Evolutionary conservation across 768 basidiomycete species (phyloP).

Genomic region (Podaxis sp.): DNA sequence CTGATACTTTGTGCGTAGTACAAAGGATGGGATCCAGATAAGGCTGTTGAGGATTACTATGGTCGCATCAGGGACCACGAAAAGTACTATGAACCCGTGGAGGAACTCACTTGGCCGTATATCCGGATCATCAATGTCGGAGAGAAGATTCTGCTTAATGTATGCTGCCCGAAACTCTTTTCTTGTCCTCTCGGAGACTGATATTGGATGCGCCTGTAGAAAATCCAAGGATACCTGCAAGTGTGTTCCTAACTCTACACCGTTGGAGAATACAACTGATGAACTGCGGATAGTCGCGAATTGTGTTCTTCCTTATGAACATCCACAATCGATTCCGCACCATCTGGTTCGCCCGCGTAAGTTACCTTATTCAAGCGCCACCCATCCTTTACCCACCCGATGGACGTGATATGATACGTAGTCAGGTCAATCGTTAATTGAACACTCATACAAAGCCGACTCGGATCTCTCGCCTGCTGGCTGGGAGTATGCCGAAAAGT

Average conservation of each 20-base stretch:
- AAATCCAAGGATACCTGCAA: conserved; percentile 87
- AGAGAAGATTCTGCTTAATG: conserved; percentile 94
- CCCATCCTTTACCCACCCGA: not conserved
- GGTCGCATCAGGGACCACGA: conserved; percentile 86
- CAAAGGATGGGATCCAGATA: conserved; percentile 87
- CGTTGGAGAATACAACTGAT: not conserved
- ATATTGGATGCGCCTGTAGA: conserved; percentile 33
- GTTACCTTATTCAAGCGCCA: conserved; percentile 23
- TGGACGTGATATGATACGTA: conserved; percentile 26
- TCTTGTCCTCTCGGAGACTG: not conserved
- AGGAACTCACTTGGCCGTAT: conserved; percentile 88
- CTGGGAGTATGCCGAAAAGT: conserved; percentile 89
- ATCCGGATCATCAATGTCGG: conserved; percentile 97
- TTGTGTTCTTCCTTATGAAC: conserved; percentile 99
- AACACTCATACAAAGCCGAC: conserved; percentile 98
- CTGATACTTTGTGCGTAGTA: conserved; percentile 52
- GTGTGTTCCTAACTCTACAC: conserved; percentile 30
- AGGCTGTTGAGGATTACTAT: conserved; percentile 92
- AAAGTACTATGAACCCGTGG: conserved; percentile 84
- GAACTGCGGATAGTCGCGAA: conserved; percentile 64
- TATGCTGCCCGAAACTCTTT: conserved; percentile 30
- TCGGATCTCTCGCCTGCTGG: conserved; percentile 94
- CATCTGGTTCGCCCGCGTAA: conserved; percentile 94
- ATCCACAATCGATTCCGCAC: conserved; percentile 92
- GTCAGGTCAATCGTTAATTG: conserved; percentile 98